These are phyloP conservation scores for Bondarzewia mesenterica DNA, from an alignment of 1,284 basidiomycete species.

Conservation along the genomic window DNA sequence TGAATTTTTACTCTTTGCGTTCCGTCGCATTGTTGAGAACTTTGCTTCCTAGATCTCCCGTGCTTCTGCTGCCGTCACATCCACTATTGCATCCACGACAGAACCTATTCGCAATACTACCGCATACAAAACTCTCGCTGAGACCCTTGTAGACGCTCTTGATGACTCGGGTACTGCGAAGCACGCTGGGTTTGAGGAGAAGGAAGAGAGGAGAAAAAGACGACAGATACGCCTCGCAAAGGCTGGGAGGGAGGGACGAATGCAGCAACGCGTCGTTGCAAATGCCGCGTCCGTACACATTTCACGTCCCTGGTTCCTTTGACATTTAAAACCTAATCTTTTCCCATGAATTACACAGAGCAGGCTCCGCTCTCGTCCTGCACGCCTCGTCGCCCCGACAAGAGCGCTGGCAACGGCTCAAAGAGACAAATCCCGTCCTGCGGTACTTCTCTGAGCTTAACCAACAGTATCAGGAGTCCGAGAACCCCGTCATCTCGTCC, in stretches of 20 bases:
- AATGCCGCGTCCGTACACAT: conserved; percentile 66
- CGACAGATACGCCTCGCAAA: conserved; percentile 74
- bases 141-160: conserved; percentile 86
- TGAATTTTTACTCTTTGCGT: conserved; percentile 17
- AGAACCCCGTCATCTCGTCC: conserved; percentile 82
- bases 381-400: conserved; percentile 75
- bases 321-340: conserved; percentile 1
- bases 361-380: conserved; percentile 76
- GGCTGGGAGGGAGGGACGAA: conserved; percentile 63
- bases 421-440: conserved; percentile 68
- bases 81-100: conserved; percentile 75
- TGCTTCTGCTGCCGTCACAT: conserved; percentile 74
- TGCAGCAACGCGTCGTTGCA: conserved; percentile 44
- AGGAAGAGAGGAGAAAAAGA: conserved; percentile 73
- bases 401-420: conserved; percentile 70
- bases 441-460: conserved; percentile 53
- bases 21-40: background rate
- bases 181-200: conserved; percentile 92
- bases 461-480: conserved; percentile 85
- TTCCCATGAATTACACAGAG: conserved; percentile 36
- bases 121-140: conserved; percentile 88
- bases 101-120: conserved; percentile 93
- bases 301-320: conserved; percentile 2
- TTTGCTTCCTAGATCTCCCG: conserved; percentile 52
- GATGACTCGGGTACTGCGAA: conserved; percentile 91